Evolutionary conservation across 2,329 filamentous ascomycete species (phyloP), one percentile per base, ranked within the genome.

Genomic region (Fusarium napiforme): DNA sequence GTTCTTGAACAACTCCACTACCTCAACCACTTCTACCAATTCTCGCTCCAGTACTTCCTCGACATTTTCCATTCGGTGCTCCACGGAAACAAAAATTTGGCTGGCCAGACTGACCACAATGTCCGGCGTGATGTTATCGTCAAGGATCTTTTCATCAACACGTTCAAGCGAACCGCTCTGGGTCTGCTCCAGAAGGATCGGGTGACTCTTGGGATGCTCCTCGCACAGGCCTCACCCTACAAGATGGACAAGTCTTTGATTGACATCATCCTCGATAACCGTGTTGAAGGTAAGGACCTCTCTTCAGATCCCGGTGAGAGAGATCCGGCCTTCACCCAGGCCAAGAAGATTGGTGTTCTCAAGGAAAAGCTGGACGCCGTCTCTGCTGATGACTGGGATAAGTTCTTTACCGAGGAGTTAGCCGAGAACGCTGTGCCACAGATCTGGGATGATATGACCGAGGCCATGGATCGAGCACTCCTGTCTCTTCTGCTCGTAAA

Each of bases 11-110:
- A 99, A 82, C 89, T 99, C 65, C 96, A 98, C 83, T 97, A 98
- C 80, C 92, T 99, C 81, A 98, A 99, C 82, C 96, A 98, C 86
- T 98, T 98, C 84, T 99, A 99, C 83, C 97, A 98, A 81, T 99
- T 99, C 87, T 99, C 96, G 42, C 88, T 99, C 67, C 95, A 98
- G 82, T 99, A 97, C 84, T 99, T 99, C 84, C 89, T 97, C 62
- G 93, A 98, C 81, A 99, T 99, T 77, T 99, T 99, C 89, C 93
- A 97, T 80, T 91, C 93, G 10, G 96, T 99, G 12, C 88, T 99
- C 43, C 93, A 93, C 76, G 89, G 90, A 66, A 97, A 97, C 82
- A 91, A 92, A 78, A 91, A 90, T 67, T 86, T 96, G 58, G 88
- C 89, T 26, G 87, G 86, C 67, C 91, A 93, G 81, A 91, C 89